A percentile compares a stretch with the other conserved stretches of the same genome.
Conservation (phyloP, 164 flowering plant species). For the Berberis vulgaris region DNA sequence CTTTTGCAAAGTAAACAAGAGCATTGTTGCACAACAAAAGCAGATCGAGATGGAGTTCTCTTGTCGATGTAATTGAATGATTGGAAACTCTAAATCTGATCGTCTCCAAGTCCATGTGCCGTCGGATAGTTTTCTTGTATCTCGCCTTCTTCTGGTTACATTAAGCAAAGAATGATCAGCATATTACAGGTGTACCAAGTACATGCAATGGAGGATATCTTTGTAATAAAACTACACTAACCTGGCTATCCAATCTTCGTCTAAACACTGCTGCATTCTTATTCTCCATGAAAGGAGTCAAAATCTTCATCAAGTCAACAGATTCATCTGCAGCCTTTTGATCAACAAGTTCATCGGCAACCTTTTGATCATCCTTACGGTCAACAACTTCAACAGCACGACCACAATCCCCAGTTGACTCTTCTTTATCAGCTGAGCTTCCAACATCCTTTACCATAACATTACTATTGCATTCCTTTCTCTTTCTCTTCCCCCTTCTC, state of each 20-base stretch:
- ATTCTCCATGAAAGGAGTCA: slow-evolving; percentile 32
- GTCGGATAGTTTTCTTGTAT: slow-evolving; percentile 55
- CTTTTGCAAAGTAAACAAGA: slow-evolving; percentile 55
- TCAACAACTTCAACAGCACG: slow-evolving; percentile 15
- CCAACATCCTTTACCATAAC: slow-evolving; percentile 47
- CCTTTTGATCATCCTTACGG: too few relatives aligned
- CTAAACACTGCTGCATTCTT: slow-evolving; percentile 41
- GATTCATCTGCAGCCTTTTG: slow-evolving; percentile 4
- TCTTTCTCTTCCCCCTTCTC: slow-evolving; percentile 74
- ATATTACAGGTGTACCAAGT: background rate
- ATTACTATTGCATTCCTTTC: slow-evolving; percentile 44
- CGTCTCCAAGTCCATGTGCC: slow-evolving; percentile 65
- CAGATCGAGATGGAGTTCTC: slow-evolving; percentile 63
- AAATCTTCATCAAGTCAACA: slow-evolving; percentile 35
- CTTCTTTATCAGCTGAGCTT: slow-evolving; percentile 25
- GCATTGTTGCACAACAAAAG: slow-evolving; percentile 74
- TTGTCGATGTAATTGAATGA: slow-evolving; percentile 25
- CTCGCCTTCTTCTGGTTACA: slow-evolving; percentile 57
- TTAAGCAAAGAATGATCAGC: background rate
- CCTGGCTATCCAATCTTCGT: slow-evolving; percentile 72
- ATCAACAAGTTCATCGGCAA: slow-evolving; percentile 8
- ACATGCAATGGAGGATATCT: background rate
- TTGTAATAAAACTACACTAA: slow-evolving; percentile 5
- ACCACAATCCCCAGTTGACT: slow-evolving; percentile 19
- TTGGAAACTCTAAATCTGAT: slow-evolving; percentile 42